A percentile compares a stretch with the other conserved stretches of the same genome.
phyloP scores from a whole-genome alignment of 2,329 filamentous ascomycete genomes.

The Aspergillus hiratsukae region DNA sequence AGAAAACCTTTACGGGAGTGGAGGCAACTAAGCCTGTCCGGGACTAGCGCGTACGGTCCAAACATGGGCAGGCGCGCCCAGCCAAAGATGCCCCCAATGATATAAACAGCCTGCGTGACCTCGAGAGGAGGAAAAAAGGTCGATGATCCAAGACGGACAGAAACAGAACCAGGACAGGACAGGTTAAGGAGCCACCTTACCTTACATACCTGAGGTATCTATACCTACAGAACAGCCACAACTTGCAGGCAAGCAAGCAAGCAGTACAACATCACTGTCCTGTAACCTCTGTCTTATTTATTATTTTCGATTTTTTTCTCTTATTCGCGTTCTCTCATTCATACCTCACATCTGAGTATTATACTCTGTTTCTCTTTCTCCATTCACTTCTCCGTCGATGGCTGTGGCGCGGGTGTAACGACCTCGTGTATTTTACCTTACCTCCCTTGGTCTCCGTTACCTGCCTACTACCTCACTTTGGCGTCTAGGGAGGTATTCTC shows the following conservation, averaged over 20 bases:
- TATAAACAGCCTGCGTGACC: constrained; percentile 46
- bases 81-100: constrained; percentile 39
- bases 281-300: not conserved
- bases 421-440: constrained; percentile 15
- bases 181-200: not conserved
- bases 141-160: not conserved
- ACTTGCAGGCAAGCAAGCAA: not conserved
- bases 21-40: constrained; percentile 22
- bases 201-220: not conserved
- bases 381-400: constrained; percentile 7
- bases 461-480: not conserved
- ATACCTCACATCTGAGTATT: not conserved
- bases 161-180: not conserved
- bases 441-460: not conserved
- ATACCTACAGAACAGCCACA: not conserved
- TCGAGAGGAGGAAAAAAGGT: constrained; percentile 24
- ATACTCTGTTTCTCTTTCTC: not conserved
- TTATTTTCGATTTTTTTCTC: not conserved
- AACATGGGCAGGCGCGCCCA: constrained; percentile 40
- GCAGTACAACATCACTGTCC: not conserved
- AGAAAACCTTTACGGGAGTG: constrained; percentile 25
- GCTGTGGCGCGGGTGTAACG: constrained; percentile 20
- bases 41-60: constrained; percentile 31
- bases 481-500: constrained; percentile 2
- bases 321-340: constrained; percentile 1